phyloP scores from a whole-genome alignment of 345 rosid species.

The Ceriops zippeliana region DNA sequence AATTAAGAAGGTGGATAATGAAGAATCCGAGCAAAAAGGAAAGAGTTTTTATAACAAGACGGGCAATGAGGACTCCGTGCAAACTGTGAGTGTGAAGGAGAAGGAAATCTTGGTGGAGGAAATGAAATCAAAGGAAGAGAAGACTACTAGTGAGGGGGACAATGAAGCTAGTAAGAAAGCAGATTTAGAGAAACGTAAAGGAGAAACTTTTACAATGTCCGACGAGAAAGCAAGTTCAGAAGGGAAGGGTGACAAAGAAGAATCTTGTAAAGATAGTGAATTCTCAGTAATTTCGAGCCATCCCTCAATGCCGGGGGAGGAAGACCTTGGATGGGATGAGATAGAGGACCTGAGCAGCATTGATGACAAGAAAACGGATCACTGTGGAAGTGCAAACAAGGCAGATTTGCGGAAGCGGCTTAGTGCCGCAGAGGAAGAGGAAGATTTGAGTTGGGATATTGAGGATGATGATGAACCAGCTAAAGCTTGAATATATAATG shows the following conservation, averaged over 20 bases:
- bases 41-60: constrained; percentile 1
- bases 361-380: constrained; percentile 39
- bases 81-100: constrained; percentile 11
- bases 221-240: constrained; percentile 28
- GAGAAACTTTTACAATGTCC: constrained; percentile 21
- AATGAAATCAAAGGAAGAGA: constrained; percentile 17
- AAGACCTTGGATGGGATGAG: constrained; percentile 84
- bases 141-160: neutral
- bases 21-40: constrained; percentile 13
- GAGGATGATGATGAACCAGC: constrained; percentile 65
- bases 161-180: constrained; percentile 19
- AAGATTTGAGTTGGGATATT: constrained; percentile 87
- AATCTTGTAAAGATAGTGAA: constrained; percentile 41
- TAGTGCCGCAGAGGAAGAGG: constrained; percentile 70
- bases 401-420: constrained; percentile 57
- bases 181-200: constrained; percentile 21
- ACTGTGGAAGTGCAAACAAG: constrained; percentile 37
- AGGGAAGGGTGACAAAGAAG: constrained; percentile 27
- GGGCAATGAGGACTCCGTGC: constrained; percentile 6
- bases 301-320: constrained; percentile 39
- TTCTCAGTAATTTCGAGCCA: constrained; percentile 27
- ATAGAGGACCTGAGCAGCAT: constrained; percentile 69
- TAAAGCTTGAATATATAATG: constrained; percentile 10
- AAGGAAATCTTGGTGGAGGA: too few species aligned
- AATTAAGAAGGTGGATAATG: constrained; percentile 6